Conservation (phyloP, 257 asterid species). For the Nicotiana benthamiana region DNA sequence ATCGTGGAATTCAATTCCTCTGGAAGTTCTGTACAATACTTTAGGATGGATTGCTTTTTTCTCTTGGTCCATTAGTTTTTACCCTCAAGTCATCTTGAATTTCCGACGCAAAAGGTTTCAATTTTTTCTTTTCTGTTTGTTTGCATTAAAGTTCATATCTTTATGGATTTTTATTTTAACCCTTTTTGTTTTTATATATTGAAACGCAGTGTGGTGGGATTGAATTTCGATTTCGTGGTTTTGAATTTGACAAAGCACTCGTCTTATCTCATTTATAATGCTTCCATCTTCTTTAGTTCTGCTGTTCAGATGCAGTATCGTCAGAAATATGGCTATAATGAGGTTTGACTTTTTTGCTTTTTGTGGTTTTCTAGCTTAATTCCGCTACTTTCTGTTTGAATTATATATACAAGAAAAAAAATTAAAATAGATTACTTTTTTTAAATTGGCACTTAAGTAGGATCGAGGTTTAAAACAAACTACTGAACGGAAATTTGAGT, state of each 20-base stretch:
- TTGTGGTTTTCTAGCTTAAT: not conserved
- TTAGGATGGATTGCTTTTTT: slow-evolving; percentile 81
- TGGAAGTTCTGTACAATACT: slow-evolving; percentile 55
- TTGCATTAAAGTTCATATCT: not conserved
- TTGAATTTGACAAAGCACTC: slow-evolving; percentile 88
- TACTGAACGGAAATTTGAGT: too few species aligned
- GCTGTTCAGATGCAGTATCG: slow-evolving; percentile 72
- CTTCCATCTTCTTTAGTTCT: slow-evolving; percentile 78
- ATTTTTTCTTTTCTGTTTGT: not conserved
- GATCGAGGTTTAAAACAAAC: too few species aligned
- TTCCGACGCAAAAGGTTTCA: slow-evolving; percentile 70
- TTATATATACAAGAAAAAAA: too few species aligned
- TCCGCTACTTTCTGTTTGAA: too few species aligned
- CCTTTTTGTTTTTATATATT: not conserved
- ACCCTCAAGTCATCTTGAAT: slow-evolving; percentile 78
- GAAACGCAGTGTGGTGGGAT: slow-evolving; percentile 71
- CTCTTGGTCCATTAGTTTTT: slow-evolving; percentile 92
- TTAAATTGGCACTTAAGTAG: too few species aligned
- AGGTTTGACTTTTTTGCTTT: slow-evolving; percentile 31
- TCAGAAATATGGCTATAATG: slow-evolving; percentile 49
- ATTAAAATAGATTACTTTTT: too few species aligned
- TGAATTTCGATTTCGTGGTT: slow-evolving; percentile 79
- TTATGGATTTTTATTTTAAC: not conserved
- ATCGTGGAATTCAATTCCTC: slow-evolving; percentile 63
- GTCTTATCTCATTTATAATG: slow-evolving; percentile 86